Percentiles rank a stretch among this genome's conserved stretches.
Conservation (phyloP, 345 rosid genomes). For the Eucalyptus polybractea region DNA sequence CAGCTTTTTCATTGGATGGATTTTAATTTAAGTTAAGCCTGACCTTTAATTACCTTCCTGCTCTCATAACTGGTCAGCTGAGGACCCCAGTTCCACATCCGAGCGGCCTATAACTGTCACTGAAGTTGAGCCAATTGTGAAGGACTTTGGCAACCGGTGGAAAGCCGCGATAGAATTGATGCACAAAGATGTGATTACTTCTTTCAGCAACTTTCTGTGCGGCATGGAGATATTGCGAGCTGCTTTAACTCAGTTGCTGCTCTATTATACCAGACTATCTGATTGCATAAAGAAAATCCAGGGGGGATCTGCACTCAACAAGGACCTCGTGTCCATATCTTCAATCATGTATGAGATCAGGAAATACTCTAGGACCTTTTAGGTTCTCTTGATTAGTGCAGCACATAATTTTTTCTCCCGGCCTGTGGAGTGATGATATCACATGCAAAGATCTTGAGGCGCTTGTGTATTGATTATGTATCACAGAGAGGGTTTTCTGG, state of each 20-base stretch:
- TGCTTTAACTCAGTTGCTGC: constrained; percentile 88
- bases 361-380: constrained; percentile 89
- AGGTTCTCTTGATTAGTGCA: not conserved
- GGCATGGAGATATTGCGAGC: constrained; percentile 98
- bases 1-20: not conserved
- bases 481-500: not conserved
- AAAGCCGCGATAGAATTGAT: constrained; percentile 86
- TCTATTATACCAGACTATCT: constrained; percentile 84
- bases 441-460: not conserved
- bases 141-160: constrained; percentile 88
- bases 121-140: constrained; percentile 81
- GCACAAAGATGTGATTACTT: constrained; percentile 97
- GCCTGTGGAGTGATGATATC: not conserved
- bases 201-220: constrained; percentile 93
- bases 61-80: constrained; percentile 15
- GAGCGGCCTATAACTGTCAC: constrained; percentile 59
- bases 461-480: not conserved
- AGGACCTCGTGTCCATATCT: constrained; percentile 80
- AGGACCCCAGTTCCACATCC: constrained; percentile 53
- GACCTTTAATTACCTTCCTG: not conserved
- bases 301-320: constrained; percentile 82
- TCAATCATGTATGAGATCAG: constrained; percentile 96
- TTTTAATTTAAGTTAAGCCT: not conserved
- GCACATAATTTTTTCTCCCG: not conserved
- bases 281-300: constrained; percentile 69